Evolutionary conservation across 1,139 yeast genomes (phyloP), one percentile per base, ranked within the genome.

Genomic region (Zygosaccharomyces sapae): DNA sequence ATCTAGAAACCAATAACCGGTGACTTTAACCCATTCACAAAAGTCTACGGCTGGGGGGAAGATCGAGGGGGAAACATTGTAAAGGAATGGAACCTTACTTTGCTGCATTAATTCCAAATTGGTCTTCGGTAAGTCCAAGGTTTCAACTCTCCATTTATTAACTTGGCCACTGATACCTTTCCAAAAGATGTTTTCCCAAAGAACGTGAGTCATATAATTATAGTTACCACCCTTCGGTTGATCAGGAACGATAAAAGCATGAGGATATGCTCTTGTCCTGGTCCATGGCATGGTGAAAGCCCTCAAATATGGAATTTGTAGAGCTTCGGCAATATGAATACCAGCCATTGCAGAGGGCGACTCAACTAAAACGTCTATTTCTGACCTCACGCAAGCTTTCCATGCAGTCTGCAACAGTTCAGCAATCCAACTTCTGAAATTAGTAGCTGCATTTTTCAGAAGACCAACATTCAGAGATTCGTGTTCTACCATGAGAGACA

Each of bases 271-370:
- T 54, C 95, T 75, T 0, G 97, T 90, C 56, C 96, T 71, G 0
- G 97, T 87, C 97, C 97, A 90, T 0, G 97, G 97, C 97, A 90
- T 90, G 0, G 97, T 92, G 62, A 90, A 92, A 0, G 97, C 97
- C 57, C 97, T 74, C 72, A 86, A 86, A 62, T 90, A 90, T 0
- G 97, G 96, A 45, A 90, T 85, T 13, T 81, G 79, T 48, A 90
- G 68, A 0, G 95, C 95, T 63, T 90, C 97, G 0, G 97, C 97
- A 49, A 92, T 85, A 62, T 90, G 97, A 36, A 90, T 79, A 8
- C 97, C 97, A 8, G 85, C 92, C 94, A 90, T 89, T 0, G 97
- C 94, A 5, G 95, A 86, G 0, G 97, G 97, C 34, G 95, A 85
- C 63, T 90, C 97, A 51, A 90, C 87, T 51, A 90, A 70, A 19